A percentile compares a stretch with the other conserved stretches of the same genome.
phyloP scores from a whole-genome alignment of 352 stramenopile species.

The Pythium vanterpoolii region DNA sequence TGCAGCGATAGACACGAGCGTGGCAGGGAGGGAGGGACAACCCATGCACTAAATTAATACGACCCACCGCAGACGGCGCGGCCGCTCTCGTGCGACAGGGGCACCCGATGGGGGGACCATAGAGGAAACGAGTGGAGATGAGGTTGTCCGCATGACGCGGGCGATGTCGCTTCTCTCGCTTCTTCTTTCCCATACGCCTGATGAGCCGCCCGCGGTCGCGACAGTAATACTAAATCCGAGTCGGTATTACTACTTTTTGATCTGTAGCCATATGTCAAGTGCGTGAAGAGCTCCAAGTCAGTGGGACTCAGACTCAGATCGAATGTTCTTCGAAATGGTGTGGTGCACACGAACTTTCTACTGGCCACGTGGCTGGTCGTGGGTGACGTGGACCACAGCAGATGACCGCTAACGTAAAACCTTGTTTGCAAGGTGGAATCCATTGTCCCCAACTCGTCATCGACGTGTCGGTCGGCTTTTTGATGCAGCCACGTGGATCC shows the following conservation, averaged over 20 bases:
- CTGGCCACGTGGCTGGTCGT: slow-evolving; percentile 12
- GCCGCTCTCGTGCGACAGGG: neutral
- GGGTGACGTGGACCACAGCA: slow-evolving; percentile 14
- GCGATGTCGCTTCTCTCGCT: neutral
- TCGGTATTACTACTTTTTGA: neutral
- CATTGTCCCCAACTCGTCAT: neutral
- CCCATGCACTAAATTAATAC: slow-evolving; percentile 7
- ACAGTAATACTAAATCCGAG: neutral
- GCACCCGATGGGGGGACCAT: neutral
- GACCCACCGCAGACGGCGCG: neutral
- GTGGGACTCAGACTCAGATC: slow-evolving; percentile 8
- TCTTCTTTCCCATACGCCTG: neutral
- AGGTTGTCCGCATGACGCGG: slow-evolving; percentile 2
- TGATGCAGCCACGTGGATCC: slow-evolving; percentile 18
- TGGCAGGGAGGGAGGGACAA: too few species aligned
- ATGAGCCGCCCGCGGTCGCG: neutral
- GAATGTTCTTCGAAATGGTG: slow-evolving; percentile 19
- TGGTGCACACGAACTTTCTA: slow-evolving; percentile 7
- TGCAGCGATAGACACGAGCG: neutral
- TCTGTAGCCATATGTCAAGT: neutral
- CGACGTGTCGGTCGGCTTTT: neutral
- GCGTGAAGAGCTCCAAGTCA: neutral
- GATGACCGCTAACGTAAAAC: slow-evolving; percentile 2
- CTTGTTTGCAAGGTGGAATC: slow-evolving; percentile 11
- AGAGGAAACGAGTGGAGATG: neutral